Evolutionary conservation across 2,329 filamentous ascomycete genomes (phyloP), one percentile per base, ranked within the genome.

Genomic region (Coniochaeta sp.): DNA sequence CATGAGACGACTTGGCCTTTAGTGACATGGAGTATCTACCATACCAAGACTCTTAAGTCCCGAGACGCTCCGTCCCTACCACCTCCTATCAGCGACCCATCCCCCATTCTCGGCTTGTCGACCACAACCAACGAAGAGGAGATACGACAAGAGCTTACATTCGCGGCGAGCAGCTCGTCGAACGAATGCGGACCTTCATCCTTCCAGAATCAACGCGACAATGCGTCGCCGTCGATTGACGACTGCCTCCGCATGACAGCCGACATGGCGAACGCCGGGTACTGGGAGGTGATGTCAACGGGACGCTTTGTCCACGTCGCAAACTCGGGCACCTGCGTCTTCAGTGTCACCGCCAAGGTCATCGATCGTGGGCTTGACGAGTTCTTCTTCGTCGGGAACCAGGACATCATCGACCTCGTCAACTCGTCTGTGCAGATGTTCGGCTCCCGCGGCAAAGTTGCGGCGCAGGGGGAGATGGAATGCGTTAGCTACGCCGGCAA

Each of bases 401-500:
- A 54, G 58, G 66, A 71, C 51, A 58, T 68, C 33, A 60, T 69
- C 42, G 65, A 70, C 50, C 55, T 69, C 38, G 66, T 70, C 52
- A 62, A 57, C 32, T 57, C 65, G 3, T 53, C 65, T 0, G 55
- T 70, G 20, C 53, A 52, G 2, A 50, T 53, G 38, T 71, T 63
- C 57, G 63, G 62, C 6, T 54, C 58, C 6, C 51, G 48, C 45
- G 67, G 65, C 31, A 60, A 55, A 55, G 57, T 71, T 6, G 67
- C 65, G 9, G 62, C 65, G 47, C 68, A 64, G 59, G 68, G 69
- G 3, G 7, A 20, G 16, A 63, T 64, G 63, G 33, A 33, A 13
- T 63, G 63, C n/a, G n/a, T n/a, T n/a, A n/a, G n/a, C n/a, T n/a
- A n/a, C n/a, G n/a, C n/a, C n/a, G n/a, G n/a, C 48, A 49, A 53